Conservation (phyloP, 805 yeast genomes). For the Jamesozyma spencerorum region DNA sequence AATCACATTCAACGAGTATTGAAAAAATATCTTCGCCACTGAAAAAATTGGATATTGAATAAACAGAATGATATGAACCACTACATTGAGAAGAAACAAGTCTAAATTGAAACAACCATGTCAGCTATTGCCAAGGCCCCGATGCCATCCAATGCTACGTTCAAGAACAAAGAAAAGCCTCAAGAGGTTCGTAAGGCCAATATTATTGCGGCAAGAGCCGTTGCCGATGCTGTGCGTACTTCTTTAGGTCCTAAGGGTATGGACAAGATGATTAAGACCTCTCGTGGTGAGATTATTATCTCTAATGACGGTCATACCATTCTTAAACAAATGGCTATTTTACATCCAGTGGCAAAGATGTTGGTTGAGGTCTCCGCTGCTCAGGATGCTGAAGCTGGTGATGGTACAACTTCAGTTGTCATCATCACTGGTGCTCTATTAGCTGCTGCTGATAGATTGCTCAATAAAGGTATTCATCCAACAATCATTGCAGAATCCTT, state of each 20-base stretch:
- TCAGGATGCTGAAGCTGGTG: constrained; percentile 99
- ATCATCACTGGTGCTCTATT: constrained; percentile 88
- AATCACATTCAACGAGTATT: too few species aligned
- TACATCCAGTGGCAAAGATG: constrained; percentile 98
- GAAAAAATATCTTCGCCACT: too few species aligned
- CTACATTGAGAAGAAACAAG: too few species aligned
- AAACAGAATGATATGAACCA: too few species aligned
- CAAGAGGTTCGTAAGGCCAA: constrained; percentile 86
- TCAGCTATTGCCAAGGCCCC: constrained; percentile 10
- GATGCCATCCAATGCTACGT: constrained; percentile 70
- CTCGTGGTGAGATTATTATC: constrained; percentile 83
- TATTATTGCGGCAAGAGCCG: constrained; percentile 87
- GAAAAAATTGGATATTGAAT: too few species aligned
- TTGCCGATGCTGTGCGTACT: constrained; percentile 90
- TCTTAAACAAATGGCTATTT: constrained; percentile 91
- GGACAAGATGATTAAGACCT: constrained; percentile 98
- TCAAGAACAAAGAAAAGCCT: constrained; percentile 89
- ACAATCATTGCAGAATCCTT: constrained; percentile 88
- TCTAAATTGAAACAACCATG: background rate
- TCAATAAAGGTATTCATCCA: constrained; percentile 91
- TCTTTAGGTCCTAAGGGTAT: constrained; percentile 97
- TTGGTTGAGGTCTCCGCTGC: constrained; percentile 95
- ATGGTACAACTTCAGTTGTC: constrained; percentile 97
- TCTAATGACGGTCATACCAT: constrained; percentile 98
- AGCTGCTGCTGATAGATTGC: constrained; percentile 88